Evolutionary conservation across 495 filamentous ascomycete species (phyloP).

Genomic region (Amphirosellinia nigrospora): DNA sequence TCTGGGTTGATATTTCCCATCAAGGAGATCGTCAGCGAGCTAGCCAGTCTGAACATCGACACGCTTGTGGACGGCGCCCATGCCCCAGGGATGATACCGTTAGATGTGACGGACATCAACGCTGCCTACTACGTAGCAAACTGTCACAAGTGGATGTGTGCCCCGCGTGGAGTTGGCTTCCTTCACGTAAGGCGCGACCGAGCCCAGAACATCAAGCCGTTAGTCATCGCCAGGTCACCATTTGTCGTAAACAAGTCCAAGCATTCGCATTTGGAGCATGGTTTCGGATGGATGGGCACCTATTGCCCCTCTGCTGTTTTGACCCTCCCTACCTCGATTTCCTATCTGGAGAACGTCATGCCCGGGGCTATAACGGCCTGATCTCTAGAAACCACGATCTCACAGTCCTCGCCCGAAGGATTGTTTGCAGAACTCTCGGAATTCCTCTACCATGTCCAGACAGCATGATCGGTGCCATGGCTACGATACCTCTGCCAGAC

Average conservation of each 20-base stretch:
- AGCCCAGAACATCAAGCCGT: neutral
- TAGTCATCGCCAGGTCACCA: constrained; percentile 1
- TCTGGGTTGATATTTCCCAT: constrained; percentile 29
- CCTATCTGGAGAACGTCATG: neutral
- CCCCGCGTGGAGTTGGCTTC: neutral
- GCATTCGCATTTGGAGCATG: constrained; percentile 9
- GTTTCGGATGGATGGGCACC: constrained; percentile 9
- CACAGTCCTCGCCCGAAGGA: constrained; percentile 7
- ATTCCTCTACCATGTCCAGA: constrained; percentile 10
- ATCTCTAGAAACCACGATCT: constrained; percentile 11
- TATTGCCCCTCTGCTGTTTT: constrained; percentile 1
- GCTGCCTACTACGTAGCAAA: constrained; percentile 26
- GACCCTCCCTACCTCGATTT: constrained; percentile 2
- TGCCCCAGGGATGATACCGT: constrained; percentile 17
- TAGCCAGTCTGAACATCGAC: constrained; percentile 23
- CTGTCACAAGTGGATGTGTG: constrained; percentile 20
- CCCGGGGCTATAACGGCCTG: constrained; percentile 1
- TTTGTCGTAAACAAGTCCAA: constrained; percentile 8
- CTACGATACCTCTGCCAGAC: constrained; percentile 1
- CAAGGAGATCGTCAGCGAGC: constrained; percentile 25
- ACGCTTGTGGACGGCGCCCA: constrained; percentile 27
- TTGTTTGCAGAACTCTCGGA: constrained; percentile 10
- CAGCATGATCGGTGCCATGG: constrained; percentile 10
- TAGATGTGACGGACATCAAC: constrained; percentile 22
- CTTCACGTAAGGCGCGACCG: constrained; percentile 3